phyloP scores from a whole-genome alignment of 148 eudicot species.

The Fagopyrum tataricum region DNA sequence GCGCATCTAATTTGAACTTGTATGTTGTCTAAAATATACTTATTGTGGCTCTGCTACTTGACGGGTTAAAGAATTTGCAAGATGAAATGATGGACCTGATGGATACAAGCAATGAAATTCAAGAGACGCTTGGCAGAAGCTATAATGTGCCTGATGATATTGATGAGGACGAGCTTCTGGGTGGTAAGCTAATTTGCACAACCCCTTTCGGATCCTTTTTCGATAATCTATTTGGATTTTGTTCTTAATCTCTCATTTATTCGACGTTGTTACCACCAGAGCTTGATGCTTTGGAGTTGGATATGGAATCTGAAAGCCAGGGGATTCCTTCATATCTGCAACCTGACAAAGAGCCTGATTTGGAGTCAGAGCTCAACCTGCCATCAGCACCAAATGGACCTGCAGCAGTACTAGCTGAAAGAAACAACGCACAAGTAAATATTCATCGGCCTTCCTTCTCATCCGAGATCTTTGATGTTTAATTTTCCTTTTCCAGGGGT shows the following conservation, averaged over 20 bases:
- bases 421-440: slow-evolving; percentile 55
- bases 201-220: neutral
- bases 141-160: slow-evolving; percentile 91
- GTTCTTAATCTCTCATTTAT: neutral
- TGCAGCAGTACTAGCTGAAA: slow-evolving; percentile 51
- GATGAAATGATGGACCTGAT: slow-evolving; percentile 98
- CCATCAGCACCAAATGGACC: slow-evolving; percentile 78
- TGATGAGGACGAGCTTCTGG: slow-evolving; percentile 93
- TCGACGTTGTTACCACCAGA: slow-evolving; percentile 30
- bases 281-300: slow-evolving; percentile 92
- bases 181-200: slow-evolving; percentile 43
- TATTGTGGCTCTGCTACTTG: neutral
- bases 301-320: slow-evolving; percentile 85
- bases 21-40: neutral
- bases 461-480: neutral
- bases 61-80: slow-evolving; percentile 59
- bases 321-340: slow-evolving; percentile 93
- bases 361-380: slow-evolving; percentile 67
- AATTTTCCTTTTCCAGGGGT: neutral
- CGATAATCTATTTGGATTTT: too few species aligned
- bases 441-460: neutral
- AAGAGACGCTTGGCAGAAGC: slow-evolving; percentile 93
- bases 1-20: neutral
- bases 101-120: slow-evolving; percentile 91
- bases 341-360: slow-evolving; percentile 67